phyloP scores from a whole-genome alignment of 2,329 filamentous ascomycete species.

The Claviceps digitariae region DNA sequence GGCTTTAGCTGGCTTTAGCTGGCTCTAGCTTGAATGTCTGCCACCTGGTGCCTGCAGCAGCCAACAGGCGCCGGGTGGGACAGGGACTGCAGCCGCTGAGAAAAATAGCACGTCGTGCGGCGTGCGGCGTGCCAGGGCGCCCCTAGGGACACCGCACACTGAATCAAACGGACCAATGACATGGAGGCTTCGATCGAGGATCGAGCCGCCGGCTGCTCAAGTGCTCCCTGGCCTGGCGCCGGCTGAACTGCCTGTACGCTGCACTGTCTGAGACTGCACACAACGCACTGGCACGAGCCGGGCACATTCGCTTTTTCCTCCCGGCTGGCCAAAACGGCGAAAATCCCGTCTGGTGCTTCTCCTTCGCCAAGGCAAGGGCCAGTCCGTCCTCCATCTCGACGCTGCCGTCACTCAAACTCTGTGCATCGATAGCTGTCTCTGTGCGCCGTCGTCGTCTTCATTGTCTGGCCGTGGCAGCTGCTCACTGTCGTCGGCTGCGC shows the following conservation, averaged over 20 bases:
- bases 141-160: too few species aligned
- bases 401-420: not conserved
- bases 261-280: too few species aligned
- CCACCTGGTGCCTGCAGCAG: not conserved
- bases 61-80: too few species aligned
- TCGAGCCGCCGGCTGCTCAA: not conserved
- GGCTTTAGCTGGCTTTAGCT: too few species aligned
- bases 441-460: not conserved
- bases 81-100: too few species aligned
- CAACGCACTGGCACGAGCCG: not conserved
- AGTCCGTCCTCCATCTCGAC: not conserved
- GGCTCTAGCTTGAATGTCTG: not conserved
- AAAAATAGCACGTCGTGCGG: not conserved
- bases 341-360: not conserved
- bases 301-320: not conserved
- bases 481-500: not conserved
- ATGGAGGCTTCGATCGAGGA: not conserved
- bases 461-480: not conserved
- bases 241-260: too few species aligned
- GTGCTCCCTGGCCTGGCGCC: too few species aligned
- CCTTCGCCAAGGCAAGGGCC: not conserved
- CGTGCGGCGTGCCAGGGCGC: not conserved
- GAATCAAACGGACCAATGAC: too few species aligned
- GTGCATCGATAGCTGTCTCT: conserved; percentile 1
- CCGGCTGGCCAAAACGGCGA: not conserved